Evolutionary conservation across 768 basidiomycete genomes (phyloP), one percentile per base, ranked within the genome.

Genomic region (Termitomyces sp.): DNA sequence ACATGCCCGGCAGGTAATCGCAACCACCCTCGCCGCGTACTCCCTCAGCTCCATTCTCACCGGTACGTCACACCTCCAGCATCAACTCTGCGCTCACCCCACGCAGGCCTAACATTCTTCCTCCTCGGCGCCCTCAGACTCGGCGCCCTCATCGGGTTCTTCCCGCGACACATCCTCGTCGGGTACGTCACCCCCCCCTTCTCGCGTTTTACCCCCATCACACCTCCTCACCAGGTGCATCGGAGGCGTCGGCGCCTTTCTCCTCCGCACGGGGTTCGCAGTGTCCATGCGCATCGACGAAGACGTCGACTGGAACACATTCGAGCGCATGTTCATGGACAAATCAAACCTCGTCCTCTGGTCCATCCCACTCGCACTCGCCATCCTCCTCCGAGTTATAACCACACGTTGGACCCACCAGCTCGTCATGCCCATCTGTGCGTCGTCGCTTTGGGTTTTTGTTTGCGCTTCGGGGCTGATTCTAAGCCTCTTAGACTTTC

Each of bases 91-190:
- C 9, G 5, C 13, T 6, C 24, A 4, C 12, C 12, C 0, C 5
- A n/a, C 61, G 52, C 63, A 87, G 88, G 88, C 20, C 68, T 94
- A 20, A 78, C 90, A 0, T 97, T 97, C 71, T 86, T 95, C 71
- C 71, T 90, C n/a, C 80, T 98, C 20, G 94, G 94, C 14, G 82
- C 81, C 16, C 84, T 95, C 62, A 85, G 84, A 46, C 79, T 98
- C 13, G 96, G 96, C 2, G 79, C 83, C 6, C 72, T 98, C 9
- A 87, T 97, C 36, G 94, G 94, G 1, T 98, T 98, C 74, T 98
- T 98, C 73, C 96, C 96, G 18, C 79, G 96, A 14, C 94, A 97
- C 66, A 97, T 98, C 66, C 81, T 98, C 29, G 92, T 99, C n/a
- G 95, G 95, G 83, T 90, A 7, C 34, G 55, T 48, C 42, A n/a